phyloP scores from a whole-genome alignment of 2,329 filamentous ascomycete genomes.

The Nakataea oryzae region DNA sequence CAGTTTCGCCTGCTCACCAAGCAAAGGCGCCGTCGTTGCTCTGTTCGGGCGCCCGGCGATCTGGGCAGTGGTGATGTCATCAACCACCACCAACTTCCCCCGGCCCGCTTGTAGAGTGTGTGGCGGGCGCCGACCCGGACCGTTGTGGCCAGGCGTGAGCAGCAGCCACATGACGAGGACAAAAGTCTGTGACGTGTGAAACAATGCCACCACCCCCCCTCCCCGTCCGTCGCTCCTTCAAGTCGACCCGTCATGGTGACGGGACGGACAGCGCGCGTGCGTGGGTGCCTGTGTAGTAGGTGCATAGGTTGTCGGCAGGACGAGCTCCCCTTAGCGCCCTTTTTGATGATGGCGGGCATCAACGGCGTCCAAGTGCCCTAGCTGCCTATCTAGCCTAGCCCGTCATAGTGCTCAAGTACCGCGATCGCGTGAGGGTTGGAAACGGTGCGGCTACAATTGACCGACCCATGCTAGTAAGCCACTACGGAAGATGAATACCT shows the following conservation, averaged over 20 bases:
- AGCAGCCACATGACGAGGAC: neutral
- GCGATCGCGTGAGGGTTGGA: too few species aligned
- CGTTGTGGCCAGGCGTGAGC: neutral
- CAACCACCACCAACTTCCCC: neutral
- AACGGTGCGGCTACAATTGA: too few species aligned
- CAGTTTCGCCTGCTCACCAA: neutral
- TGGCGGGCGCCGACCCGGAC: neutral
- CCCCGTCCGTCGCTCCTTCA: neutral
- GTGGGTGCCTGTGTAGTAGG: too few species aligned
- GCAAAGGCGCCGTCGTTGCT: neutral
- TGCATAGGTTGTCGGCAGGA: too few species aligned
- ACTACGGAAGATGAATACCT: too few species aligned
- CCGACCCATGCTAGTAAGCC: too few species aligned
- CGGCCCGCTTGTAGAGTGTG: neutral
- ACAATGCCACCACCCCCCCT: neutral
- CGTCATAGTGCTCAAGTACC: too few species aligned
- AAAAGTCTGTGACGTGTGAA: neutral
- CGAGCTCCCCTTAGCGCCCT: too few species aligned
- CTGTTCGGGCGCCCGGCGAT: neutral
- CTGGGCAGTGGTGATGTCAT: neutral
- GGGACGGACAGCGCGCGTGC: too few species aligned
- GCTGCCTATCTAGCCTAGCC: too few species aligned
- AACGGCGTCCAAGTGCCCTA: too few species aligned
- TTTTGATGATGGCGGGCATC: too few species aligned
- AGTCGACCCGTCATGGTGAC: neutral